Conservation (phyloP, 768 basidiomycete species). For the Boletales sp. region DNA sequence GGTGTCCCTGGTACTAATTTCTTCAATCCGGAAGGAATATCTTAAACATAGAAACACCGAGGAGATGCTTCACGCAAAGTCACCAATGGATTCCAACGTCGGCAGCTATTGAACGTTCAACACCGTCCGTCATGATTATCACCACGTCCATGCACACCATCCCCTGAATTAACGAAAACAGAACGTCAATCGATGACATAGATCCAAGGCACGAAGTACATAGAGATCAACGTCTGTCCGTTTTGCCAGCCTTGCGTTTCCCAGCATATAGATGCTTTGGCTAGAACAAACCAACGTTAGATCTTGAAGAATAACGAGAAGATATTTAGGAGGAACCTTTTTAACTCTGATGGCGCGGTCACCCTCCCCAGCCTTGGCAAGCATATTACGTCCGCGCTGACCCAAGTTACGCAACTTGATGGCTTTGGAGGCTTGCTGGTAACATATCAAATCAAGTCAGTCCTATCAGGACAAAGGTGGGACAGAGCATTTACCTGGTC, state of each 20-base stretch:
- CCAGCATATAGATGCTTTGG: conserved; percentile 86
- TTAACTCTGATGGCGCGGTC: conserved; percentile 79
- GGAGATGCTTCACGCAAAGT: no score
- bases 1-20: neutral
- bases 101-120: neutral
- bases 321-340: conserved; percentile 55
- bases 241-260: conserved; percentile 83
- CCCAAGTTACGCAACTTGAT: conserved; percentile 80
- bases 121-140: neutral
- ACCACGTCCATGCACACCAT: conserved; percentile 1
- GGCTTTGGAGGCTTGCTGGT: conserved; percentile 76
- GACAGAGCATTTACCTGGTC: conserved; percentile 42
- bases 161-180: neutral
- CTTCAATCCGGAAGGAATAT: neutral
- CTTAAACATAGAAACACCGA: neutral
- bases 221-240: conserved; percentile 57
- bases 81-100: no score
- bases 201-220: neutral
- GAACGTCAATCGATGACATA: conserved; percentile 4
- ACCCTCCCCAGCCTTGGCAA: conserved; percentile 87
- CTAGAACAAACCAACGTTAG: conserved; percentile 36
- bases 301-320: neutral
- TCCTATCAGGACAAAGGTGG: neutral
- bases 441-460: neutral
- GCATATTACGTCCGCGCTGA: conserved; percentile 82